Evolutionary conservation across 176 grass and related monocot genomes (phyloP).

Genomic region (Ensete glaucum): DNA sequence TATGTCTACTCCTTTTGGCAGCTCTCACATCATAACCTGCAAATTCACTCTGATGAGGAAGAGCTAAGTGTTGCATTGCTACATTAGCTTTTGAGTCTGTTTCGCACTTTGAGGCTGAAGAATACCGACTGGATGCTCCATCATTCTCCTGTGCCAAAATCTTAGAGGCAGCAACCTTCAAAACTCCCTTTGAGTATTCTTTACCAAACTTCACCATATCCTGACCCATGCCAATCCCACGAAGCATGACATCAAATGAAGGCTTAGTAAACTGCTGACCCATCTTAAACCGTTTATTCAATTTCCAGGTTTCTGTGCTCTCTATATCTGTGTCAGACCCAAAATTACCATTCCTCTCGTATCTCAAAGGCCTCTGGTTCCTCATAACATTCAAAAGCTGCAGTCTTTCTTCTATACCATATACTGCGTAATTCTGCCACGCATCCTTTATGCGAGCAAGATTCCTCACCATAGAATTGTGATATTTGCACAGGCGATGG

Average conservation of each 20-base stretch:
- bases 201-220: conserved; percentile 35
- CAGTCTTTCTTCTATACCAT: conserved; percentile 52
- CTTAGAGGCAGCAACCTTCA: conserved; percentile 34
- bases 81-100: background rate
- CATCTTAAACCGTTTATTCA: conserved; percentile 30
- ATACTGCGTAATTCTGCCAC: conserved; percentile 52
- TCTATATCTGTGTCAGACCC: conserved; percentile 42
- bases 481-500: conserved; percentile 58
- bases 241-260: background rate
- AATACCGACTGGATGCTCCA: conserved; percentile 14
- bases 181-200: conserved; percentile 44
- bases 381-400: conserved; percentile 41
- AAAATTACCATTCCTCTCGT: conserved; percentile 10
- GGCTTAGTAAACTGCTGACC: background rate
- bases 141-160: conserved; percentile 13
- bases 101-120: background rate
- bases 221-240: conserved; percentile 2
- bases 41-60: conserved; percentile 23
- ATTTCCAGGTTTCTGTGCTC: conserved; percentile 32
- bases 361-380: conserved; percentile 30
- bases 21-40: conserved; percentile 25
- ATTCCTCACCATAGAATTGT: conserved; percentile 60
- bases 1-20: conserved; percentile 28
- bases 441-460: conserved; percentile 57
- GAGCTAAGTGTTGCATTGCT: background rate